Evolutionary conservation across 2,329 filamentous ascomycete species (phyloP).

Genomic region (Pezicula radicicola): DNA sequence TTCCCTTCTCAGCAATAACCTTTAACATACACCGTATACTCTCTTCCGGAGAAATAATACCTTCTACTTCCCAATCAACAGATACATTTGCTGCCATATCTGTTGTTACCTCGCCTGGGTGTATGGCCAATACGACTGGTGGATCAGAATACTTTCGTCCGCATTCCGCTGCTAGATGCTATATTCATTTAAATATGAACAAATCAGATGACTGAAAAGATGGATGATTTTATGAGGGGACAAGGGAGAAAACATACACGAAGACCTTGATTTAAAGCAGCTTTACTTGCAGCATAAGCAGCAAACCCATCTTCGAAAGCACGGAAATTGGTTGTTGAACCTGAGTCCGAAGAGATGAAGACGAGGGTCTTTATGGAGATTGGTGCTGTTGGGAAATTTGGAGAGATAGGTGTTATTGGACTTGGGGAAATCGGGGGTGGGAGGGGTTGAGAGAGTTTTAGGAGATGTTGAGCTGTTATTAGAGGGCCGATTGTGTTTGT

Average conservation of each 20-base stretch:
- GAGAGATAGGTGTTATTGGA: slow-evolving; percentile 1
- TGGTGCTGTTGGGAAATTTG: neutral
- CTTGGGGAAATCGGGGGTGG: neutral
- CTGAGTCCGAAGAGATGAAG: slow-evolving; percentile 56
- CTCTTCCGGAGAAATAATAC: slow-evolving; percentile 11
- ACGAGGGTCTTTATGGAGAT: slow-evolving; percentile 35
- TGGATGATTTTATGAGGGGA: too few relatives aligned
- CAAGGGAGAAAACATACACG: slow-evolving; percentile 16
- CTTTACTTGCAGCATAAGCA: slow-evolving; percentile 54
- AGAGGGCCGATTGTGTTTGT: slow-evolving; percentile 60
- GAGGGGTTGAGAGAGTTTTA: slow-evolving; percentile 28
- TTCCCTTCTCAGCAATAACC: slow-evolving; percentile 13
- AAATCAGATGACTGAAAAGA: too few relatives aligned
- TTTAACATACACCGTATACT: slow-evolving; percentile 15
- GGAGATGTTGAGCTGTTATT: slow-evolving; percentile 49
- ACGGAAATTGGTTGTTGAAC: slow-evolving; percentile 46
- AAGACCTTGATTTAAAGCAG: slow-evolving; percentile 53
- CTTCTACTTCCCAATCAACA: slow-evolving; percentile 13
- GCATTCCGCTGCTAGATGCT: slow-evolving; percentile 52
- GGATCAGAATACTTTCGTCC: slow-evolving; percentile 29
- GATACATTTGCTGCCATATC: slow-evolving; percentile 16
- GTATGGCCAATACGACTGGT: slow-evolving; percentile 50
- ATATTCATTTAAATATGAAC: neutral
- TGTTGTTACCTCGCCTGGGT: slow-evolving; percentile 55
- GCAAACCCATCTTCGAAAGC: slow-evolving; percentile 56